Conservation (phyloP, 2,329 filamentous ascomycete species). For the Botrytis deweyae region DNA sequence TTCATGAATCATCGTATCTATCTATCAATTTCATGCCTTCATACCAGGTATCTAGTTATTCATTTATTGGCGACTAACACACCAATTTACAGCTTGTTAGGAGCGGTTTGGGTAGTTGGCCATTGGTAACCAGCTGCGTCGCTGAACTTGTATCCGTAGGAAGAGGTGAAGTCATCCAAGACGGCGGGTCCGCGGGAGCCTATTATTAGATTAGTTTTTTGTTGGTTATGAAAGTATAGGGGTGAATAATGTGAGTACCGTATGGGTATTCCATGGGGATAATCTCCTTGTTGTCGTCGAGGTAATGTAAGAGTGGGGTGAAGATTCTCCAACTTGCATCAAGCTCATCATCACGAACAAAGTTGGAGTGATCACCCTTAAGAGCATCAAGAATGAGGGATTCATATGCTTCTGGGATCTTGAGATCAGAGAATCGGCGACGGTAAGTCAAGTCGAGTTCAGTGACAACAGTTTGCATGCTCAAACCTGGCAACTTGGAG, state of each 20-base stretch:
- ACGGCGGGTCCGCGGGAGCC: slow-evolving; percentile 95
- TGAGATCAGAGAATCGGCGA: slow-evolving; percentile 96
- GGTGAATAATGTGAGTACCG: slow-evolving; percentile 51
- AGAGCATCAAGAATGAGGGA: slow-evolving; percentile 94
- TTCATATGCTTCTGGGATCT: slow-evolving; percentile 99
- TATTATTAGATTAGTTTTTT: slow-evolving; percentile 41
- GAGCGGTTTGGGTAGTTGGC: slow-evolving; percentile 72
- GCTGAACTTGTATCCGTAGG: slow-evolving; percentile 97
- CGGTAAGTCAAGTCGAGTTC: slow-evolving; percentile 98
- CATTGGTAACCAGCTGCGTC: slow-evolving; percentile 95
- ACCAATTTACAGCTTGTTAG: slow-evolving; percentile 75
- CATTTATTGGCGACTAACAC: background rate
- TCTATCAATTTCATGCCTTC: slow-evolving; percentile 16
- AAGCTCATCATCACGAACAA: slow-evolving; percentile 93
- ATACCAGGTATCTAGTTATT: slow-evolving; percentile 14
- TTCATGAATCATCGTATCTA: slow-evolving; percentile 9
- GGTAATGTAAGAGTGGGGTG: slow-evolving; percentile 93
- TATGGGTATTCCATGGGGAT: slow-evolving; percentile 99
- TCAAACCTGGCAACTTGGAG: slow-evolving; percentile 96
- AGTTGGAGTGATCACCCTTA: slow-evolving; percentile 99
- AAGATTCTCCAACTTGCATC: slow-evolving; percentile 99
- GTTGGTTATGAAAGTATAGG: background rate
- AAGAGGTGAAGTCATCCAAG: slow-evolving; percentile 95
- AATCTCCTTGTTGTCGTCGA: slow-evolving; percentile 99
- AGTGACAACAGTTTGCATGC: slow-evolving; percentile 99